Percentiles rank a stretch among this genome's conserved stretches.
Conservation (phyloP, 768 basidiomycete genomes). For the Xanthoconium stramineum region DNA sequence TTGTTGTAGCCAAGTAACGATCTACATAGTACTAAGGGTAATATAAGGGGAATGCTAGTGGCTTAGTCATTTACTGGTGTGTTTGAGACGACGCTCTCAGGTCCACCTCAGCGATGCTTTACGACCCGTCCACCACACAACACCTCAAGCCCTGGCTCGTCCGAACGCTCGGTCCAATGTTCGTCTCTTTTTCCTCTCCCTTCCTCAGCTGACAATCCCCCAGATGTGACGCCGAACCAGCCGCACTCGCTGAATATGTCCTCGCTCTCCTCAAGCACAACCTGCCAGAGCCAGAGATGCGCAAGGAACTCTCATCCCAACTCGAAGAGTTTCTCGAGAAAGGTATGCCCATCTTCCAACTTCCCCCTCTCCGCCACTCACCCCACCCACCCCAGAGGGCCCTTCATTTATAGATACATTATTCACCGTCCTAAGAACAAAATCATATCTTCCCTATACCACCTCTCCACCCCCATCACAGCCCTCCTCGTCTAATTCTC, state of each 20-base stretch:
- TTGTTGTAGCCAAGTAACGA: constrained; percentile 35
- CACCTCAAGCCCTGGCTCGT: constrained; percentile 89
- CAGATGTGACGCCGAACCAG: constrained; percentile 96
- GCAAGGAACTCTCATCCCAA: constrained; percentile 70
- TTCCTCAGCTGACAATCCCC: not conserved
- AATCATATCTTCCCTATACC: constrained; percentile 79
- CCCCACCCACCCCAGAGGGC: constrained; percentile 47
- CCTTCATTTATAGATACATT: constrained; percentile 78
- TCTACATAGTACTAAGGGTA: not conserved
- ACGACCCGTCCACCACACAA: constrained; percentile 58
- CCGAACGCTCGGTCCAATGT: constrained; percentile 90
- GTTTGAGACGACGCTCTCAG: not conserved
- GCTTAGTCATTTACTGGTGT: constrained; percentile 16
- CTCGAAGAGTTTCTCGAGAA: constrained; percentile 93
- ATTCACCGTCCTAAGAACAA: constrained; percentile 80
- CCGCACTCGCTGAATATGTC: constrained; percentile 90
- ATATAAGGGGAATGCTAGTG: not conserved
- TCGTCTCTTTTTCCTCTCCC: not conserved
- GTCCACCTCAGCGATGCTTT: constrained; percentile 47
- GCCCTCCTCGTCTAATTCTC: constrained; percentile 35
- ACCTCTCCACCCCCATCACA: constrained; percentile 39
- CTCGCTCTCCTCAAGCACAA: constrained; percentile 91
- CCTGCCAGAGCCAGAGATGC: constrained; percentile 77
- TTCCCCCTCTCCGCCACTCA: constrained; percentile 8
- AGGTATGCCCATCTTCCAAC: constrained; percentile 43